phyloP scores from a whole-genome alignment of 1,284 basidiomycete species.

The Rhodotorula mucilaginosa region DNA sequence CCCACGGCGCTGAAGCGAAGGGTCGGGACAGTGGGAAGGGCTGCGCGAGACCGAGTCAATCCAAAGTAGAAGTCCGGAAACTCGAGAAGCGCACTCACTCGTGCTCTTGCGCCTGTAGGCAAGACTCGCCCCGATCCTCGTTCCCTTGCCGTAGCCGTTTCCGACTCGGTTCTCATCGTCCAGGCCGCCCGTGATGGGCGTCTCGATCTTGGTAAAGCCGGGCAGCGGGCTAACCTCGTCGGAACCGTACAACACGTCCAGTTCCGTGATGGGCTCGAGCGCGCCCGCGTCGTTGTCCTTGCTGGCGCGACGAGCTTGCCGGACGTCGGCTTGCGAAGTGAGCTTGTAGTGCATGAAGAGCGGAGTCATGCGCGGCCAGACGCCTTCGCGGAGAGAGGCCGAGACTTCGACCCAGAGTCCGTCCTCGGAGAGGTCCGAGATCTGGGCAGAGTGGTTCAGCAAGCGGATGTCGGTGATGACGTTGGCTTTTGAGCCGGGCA shows the following conservation, averaged over 20 bases:
- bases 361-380: constrained; percentile 37
- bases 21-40: constrained; percentile 61
- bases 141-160: constrained; percentile 18
- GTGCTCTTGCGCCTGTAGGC: constrained; percentile 27
- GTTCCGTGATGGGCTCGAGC: constrained; percentile 65
- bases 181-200: constrained; percentile 53
- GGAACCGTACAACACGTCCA: constrained; percentile 81
- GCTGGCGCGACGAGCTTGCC: constrained; percentile 24
- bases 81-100: not conserved
- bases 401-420: constrained; percentile 32
- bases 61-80: not conserved
- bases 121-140: constrained; percentile 17
- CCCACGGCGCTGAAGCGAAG: constrained; percentile 78
- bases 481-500: constrained; percentile 20
- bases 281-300: constrained; percentile 16
- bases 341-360: constrained; percentile 41
- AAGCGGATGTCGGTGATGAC: constrained; percentile 35
- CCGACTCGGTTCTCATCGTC: constrained; percentile 42
- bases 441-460: constrained; percentile 12
- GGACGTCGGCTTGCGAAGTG: constrained; percentile 22
- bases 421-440: constrained; percentile 17
- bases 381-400: constrained; percentile 34
- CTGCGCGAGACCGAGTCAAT: constrained; percentile 32
- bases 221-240: constrained; percentile 66
- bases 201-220: constrained; percentile 68